Evolutionary conservation across 805 yeast species (phyloP), one percentile per base, ranked within the genome.

Genomic region (Yarrowia sp.): DNA sequence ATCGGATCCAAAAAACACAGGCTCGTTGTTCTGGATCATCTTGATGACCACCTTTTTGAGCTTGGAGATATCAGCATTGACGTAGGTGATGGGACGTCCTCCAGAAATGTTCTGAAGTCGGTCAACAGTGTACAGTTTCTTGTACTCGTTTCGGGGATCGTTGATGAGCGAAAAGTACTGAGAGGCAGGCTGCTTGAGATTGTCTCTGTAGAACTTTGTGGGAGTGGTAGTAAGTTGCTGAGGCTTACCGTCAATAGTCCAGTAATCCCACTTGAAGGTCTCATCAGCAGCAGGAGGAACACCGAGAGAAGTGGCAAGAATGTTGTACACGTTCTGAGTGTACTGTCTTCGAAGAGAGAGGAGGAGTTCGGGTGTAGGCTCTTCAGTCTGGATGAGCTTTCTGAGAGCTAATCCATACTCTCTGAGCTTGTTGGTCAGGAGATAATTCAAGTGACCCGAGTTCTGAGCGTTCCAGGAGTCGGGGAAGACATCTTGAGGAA

Each of bases 1-100:
- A 75, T 90, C 96, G 15, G 92, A 86, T 14, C 96, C 96, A 72
- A 90, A 91, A 78, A 90, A 91, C 8, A 91, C 90, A 0, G 96
- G 87, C 77, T 88, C 88, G 76, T 89, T 86, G 67, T 79, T 80
- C 76, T 87, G 82, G 72, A 90, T 82, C 77, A 90, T 84, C 71
- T 83, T 81, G 42, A 89, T 84, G 32, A 89, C 89, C 55, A 86
- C 80, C 35, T 80, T 71, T 47, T 90, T 84, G 64, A 90, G 77
- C 7, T 78, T 78, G n/a, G 82, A 82, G 66, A 86, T 82, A 43
- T 85, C 86, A 64, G 85, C 79, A 74, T 90, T 90, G 70, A 90
- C 80, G 73, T 90, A 90, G 50, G 82, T 79, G 44, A 90, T 90
- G 51, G 64, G 64, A 0, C 51, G 41, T 11, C 51, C 51, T 14